These are phyloP conservation scores for Erodium trifolium DNA, from an alignment of 441 rosid genomes.

Conservation along the genomic window DNA sequence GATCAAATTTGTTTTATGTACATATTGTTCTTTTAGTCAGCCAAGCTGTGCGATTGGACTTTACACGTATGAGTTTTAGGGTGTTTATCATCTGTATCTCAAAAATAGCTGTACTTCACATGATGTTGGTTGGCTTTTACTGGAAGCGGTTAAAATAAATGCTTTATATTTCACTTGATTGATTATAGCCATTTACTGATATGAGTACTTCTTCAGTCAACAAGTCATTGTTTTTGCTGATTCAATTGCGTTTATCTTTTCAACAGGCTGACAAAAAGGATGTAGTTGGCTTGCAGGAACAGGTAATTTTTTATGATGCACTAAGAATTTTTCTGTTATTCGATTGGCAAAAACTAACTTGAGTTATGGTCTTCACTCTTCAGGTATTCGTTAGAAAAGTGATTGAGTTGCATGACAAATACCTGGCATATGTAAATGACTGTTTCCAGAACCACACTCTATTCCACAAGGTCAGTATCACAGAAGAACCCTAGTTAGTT, in stretches of 20 bases:
- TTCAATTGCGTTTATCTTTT: neutral
- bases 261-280: slow-evolving; percentile 57
- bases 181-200: no score
- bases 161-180: no score
- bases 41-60: no score
- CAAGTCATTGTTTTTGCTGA: no score
- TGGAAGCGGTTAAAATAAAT: no score
- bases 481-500: neutral
- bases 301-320: slow-evolving; percentile 23
- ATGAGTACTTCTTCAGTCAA: no score
- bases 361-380: slow-evolving; percentile 17
- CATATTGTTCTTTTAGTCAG: neutral
- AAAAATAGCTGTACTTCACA: no score
- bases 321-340: neutral
- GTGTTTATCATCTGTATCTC: no score
- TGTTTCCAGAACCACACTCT: slow-evolving; percentile 40
- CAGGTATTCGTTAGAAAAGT: slow-evolving; percentile 41
- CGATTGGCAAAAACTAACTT: neutral
- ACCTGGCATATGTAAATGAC: slow-evolving; percentile 37
- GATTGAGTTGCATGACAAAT: slow-evolving; percentile 43
- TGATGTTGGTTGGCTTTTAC: no score
- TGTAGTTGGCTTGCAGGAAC: slow-evolving; percentile 51
- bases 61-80: no score
- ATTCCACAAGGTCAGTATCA: slow-evolving; percentile 37
- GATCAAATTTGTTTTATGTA: neutral